Evolutionary conservation across 2,329 filamentous ascomycete species (phyloP).

Genomic region (Fusarium fujikuroi): DNA sequence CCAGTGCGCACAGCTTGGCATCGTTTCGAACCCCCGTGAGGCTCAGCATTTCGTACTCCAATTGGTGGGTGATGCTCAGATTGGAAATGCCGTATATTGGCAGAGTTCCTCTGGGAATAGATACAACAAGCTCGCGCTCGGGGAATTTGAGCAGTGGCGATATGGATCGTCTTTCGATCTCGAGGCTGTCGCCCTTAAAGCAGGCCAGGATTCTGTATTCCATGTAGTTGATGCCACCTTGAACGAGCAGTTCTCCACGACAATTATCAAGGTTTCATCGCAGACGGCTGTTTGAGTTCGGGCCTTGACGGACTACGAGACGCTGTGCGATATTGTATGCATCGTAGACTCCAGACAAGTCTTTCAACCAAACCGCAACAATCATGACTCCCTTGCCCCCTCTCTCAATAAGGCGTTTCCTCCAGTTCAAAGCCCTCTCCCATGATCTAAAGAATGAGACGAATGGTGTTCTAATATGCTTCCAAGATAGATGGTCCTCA

Average conservation of each 20-base stretch:
- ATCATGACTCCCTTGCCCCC: neutral
- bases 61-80: neutral
- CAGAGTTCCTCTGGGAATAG: neutral
- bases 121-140: accelerated
- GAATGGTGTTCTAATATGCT: neutral
- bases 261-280: accelerated
- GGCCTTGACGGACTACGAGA: neutral
- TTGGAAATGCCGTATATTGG: neutral
- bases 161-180: neutral
- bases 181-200: neutral
- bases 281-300: accelerated
- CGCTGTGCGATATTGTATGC: neutral
- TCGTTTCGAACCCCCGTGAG: neutral
- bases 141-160: neutral
- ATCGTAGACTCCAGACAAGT: neutral
- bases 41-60: neutral
- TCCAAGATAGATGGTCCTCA: neutral
- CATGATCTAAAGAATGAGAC: neutral
- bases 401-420: neutral
- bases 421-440: neutral
- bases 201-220: neutral
- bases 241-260: neutral
- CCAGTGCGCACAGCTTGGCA: neutral
- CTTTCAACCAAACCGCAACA: slow-evolving; percentile 1
- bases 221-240: neutral